Percentiles rank a stretch among this genome's conserved stretches.
Evolutionary conservation across 768 basidiomycete genomes (phyloP).

Genomic region (Dacryopinax primogenitus): DNA sequence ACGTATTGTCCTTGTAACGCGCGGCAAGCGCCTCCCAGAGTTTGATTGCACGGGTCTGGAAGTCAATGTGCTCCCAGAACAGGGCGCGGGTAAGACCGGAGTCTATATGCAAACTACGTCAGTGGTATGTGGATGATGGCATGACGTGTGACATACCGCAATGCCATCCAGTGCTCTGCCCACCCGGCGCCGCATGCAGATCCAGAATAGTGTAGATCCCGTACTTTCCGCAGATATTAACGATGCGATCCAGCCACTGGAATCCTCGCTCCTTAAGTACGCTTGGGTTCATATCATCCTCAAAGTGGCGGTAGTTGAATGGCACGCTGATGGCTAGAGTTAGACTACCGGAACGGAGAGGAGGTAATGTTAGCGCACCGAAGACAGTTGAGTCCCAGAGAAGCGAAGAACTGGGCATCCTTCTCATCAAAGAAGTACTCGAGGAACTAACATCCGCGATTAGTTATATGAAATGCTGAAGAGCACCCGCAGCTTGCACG

Average conservation of each 20-base stretch:
- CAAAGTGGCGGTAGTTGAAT: conserved; percentile 64
- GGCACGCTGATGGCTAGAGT: conserved; percentile 30
- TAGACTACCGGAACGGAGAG: background rate
- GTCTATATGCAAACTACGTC: conserved; percentile 1
- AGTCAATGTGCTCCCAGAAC: conserved; percentile 77
- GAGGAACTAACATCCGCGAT: conserved; percentile 41
- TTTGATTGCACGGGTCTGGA: conserved; percentile 66
- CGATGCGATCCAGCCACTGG: conserved; percentile 72
- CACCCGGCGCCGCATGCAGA: conserved; percentile 46
- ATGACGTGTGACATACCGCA: conserved; percentile 26
- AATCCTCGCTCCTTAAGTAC: conserved; percentile 62
- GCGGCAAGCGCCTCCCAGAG: conserved; percentile 64
- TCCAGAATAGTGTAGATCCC: conserved; percentile 69
- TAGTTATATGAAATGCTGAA: background rate
- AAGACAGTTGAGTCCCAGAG: conserved; percentile 67
- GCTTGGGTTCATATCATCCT: conserved; percentile 69
- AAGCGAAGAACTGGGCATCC: conserved; percentile 66
- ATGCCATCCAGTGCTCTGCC: conserved; percentile 50
- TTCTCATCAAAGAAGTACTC: conserved; percentile 70
- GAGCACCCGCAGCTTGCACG: conserved; percentile 11
- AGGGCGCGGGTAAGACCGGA: conserved; percentile 11
- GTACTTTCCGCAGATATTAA: conserved; percentile 57
- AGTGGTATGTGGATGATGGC: background rate
- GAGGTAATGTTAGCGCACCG: conserved; percentile 26
- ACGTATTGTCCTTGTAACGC: conserved; percentile 58